These are phyloP conservation scores for Jasminum sambac DNA, from an alignment of 257 asterid genomes.

Conservation along the genomic window DNA sequence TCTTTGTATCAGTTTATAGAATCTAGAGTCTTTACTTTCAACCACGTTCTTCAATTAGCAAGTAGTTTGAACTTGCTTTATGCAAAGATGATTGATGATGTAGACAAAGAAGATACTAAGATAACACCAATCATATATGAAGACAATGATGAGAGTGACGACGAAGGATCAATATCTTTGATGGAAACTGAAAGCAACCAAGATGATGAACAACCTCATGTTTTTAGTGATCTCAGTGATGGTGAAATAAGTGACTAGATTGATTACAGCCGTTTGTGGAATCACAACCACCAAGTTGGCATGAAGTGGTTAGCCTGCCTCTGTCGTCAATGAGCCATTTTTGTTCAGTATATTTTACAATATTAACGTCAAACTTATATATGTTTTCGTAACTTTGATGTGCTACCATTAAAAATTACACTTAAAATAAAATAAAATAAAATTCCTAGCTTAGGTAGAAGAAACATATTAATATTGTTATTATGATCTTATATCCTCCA, in stretches of 20 bases:
- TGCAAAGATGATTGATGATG: conserved; percentile 75
- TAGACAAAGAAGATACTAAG: conserved; percentile 42
- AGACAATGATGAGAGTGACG: conserved; percentile 58
- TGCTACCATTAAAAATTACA: too few species aligned
- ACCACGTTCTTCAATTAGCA: conserved; percentile 61
- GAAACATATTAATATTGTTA: too few species aligned
- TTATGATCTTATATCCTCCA: too few species aligned
- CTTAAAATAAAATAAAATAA: too few species aligned
- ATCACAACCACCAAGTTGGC: too few species aligned
- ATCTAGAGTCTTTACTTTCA: conserved; percentile 74
- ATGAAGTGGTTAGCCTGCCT: too few species aligned
- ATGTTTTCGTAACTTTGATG: too few species aligned
- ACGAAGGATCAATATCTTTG: conserved; percentile 54
- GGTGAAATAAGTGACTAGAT: conserved; percentile 47
- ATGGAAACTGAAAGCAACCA: conserved; percentile 66
- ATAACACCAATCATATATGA: conserved; percentile 59
- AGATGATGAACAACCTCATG: conserved; percentile 46
- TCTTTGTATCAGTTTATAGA: conserved; percentile 95
- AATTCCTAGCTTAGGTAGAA: too few species aligned
- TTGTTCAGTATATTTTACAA: too few species aligned
- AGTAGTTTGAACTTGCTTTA: conserved; percentile 73
- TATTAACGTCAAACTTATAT: too few species aligned
- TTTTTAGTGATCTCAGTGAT: conserved; percentile 50
- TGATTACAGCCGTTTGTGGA: too few species aligned
- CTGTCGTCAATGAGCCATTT: too few species aligned